phyloP scores from a whole-genome alignment of 1,139 yeast species.

The Zygosaccharomyces sapae region DNA sequence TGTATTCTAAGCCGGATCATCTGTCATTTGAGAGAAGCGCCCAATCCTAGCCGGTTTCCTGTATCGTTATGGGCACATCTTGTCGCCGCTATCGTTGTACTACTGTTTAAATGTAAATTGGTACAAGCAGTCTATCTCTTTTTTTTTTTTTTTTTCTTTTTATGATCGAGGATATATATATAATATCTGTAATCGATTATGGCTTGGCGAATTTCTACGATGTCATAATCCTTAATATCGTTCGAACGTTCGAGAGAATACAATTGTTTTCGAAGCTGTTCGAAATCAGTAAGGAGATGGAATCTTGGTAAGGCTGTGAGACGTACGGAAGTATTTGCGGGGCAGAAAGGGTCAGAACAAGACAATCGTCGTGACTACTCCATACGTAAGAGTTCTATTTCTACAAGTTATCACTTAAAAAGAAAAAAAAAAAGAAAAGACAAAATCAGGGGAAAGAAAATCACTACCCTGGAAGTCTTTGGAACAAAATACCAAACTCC shows the following conservation, averaged over 20 bases:
- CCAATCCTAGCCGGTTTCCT: no score
- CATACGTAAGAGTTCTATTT: background rate
- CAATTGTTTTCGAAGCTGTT: background rate
- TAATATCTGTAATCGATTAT: background rate
- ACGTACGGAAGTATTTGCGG: background rate
- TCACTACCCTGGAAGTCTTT: no score
- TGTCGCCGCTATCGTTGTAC: no score
- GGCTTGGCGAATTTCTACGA: background rate
- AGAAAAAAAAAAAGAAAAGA: background rate
- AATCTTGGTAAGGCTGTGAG: background rate
- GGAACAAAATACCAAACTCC: no score
- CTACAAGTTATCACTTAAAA: background rate
- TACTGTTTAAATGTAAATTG: no score
- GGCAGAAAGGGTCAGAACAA: no score
- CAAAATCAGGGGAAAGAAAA: background rate
- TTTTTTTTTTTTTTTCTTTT: background rate
- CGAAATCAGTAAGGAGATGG: background rate
- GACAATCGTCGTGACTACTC: background rate
- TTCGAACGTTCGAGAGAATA: background rate
- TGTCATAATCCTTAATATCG: background rate
- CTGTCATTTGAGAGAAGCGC: background rate
- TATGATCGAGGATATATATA: background rate
- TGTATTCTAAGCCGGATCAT: constrained; percentile 1
- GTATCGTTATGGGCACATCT: no score
- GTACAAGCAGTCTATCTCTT: no score